phyloP scores from a whole-genome alignment of 208 protist species.

The Trypanosoma caninum region DNA sequence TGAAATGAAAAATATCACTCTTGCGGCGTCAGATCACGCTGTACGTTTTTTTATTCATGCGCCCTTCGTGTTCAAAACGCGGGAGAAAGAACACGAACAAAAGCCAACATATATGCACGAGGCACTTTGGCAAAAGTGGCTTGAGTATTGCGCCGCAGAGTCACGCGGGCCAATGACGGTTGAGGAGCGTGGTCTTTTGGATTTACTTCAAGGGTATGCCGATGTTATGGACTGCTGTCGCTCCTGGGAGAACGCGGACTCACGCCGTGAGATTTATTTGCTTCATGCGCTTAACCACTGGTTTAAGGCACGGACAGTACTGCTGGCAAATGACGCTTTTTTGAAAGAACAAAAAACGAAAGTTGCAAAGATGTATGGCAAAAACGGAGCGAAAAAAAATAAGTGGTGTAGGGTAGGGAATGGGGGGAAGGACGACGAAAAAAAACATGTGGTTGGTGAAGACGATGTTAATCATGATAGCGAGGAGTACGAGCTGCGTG shows the following conservation, averaged over 20 bases:
- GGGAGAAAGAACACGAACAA: not conserved
- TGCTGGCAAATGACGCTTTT: slow-evolving; percentile 68
- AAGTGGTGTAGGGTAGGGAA: not conserved
- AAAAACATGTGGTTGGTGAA: slow-evolving; percentile 10
- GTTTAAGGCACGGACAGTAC: slow-evolving; percentile 77
- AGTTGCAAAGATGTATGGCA: too few relatives aligned
- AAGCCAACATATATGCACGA: slow-evolving; percentile 60
- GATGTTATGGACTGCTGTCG: slow-evolving; percentile 74
- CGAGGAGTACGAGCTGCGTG: slow-evolving; percentile 77
- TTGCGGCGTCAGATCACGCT: slow-evolving; percentile 47
- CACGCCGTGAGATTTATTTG: slow-evolving; percentile 61
- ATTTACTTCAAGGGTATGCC: slow-evolving; percentile 73
- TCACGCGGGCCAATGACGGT: slow-evolving; percentile 35
- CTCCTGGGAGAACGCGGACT: slow-evolving; percentile 68
- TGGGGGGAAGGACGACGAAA: slow-evolving; percentile 14
- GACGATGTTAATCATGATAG: slow-evolving; percentile 25
- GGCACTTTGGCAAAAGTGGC: slow-evolving; percentile 70
- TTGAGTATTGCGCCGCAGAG: slow-evolving; percentile 34
- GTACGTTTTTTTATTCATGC: slow-evolving; percentile 42
- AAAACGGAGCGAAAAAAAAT: slow-evolving; percentile 15
- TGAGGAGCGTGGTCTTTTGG: slow-evolving; percentile 70
- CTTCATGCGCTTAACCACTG: slow-evolving; percentile 85
- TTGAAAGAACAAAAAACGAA: slow-evolving; percentile 27
- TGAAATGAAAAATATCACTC: slow-evolving; percentile 25
- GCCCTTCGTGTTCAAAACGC: slow-evolving; percentile 36